Base-by-base conservation (phyloP, 768 basidiomycete species). In the Plicaturopsis crispa region DNA sequence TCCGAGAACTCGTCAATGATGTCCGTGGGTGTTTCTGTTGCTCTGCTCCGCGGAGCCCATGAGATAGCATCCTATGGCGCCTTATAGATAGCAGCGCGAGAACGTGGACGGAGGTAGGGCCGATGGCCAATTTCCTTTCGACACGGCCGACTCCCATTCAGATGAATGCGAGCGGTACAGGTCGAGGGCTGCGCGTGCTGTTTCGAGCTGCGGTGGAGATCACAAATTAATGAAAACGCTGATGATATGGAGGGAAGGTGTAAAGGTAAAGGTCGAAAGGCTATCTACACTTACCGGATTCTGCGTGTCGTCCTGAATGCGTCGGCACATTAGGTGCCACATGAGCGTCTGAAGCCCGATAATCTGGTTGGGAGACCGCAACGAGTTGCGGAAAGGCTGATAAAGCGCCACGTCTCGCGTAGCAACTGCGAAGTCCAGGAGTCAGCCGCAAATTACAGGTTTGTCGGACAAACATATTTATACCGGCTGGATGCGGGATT, bases 371-470 rank as follows among this genome's bases (percentile, higher is more conserved):
- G 76, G 75, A 19, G 72, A 70, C 18, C 75, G 73, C 37, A 89
- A 60, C 2, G 82, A 73, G 40, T 77, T 81, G 50, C 83, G 72
- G 52, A 88, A 89, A 1, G 86, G 86, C 64, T 66, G 72, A 58
- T 86, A 90, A 22, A 90, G 60, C 3, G 78, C 86, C 38, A 87
- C 84, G 52, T 90, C 87, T 36, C 87, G 74, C 10, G 87, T 89
- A 35, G 69, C 66, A 6, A 82, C 79, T 12, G 85, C 84, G 26
- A n/a, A n/a, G n/a, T n/a, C n/a, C n/a, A n/a, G n/a, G n/a, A n/a
- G n/a, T n/a, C n/a, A n/a, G n/a, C n/a, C n/a, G n/a, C n/a, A n/a
- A n/a, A n/a, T n/a, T n/a, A n/a, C n/a, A n/a, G n/a, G n/a, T n/a
- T n/a, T n/a, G n/a, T n/a, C n/a, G n/a, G n/a, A n/a, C n/a, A n/a